These are phyloP conservation scores for Millerozyma miso DNA, from an alignment of 805 yeast genomes.

Conservation along the genomic window DNA sequence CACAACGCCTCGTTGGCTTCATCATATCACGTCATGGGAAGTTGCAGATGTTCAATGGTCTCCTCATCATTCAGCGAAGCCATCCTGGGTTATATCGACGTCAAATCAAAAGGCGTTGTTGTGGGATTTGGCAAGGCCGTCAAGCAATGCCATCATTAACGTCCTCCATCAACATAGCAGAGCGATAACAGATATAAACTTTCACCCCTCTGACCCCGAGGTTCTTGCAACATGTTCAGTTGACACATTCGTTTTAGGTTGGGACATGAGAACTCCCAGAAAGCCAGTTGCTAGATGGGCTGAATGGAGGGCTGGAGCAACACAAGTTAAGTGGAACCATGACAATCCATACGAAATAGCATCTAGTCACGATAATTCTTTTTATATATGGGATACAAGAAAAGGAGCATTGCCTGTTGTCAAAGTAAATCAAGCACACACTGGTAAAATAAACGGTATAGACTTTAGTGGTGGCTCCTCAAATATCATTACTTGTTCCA, in stretches of 20 bases:
- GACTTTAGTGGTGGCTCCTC: constrained; percentile 68
- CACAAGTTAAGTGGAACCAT: constrained; percentile 93
- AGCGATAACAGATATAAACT: constrained; percentile 94
- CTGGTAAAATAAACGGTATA: constrained; percentile 83
- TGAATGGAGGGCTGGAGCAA: constrained; percentile 94
- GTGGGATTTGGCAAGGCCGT: constrained; percentile 82
- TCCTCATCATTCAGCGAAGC: constrained; percentile 73
- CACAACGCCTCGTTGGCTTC: constrained; percentile 90
- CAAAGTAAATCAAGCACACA: constrained; percentile 63
- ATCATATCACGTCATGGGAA: constrained; percentile 92
- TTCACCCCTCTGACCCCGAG: constrained; percentile 85
- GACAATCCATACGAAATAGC: constrained; percentile 74
- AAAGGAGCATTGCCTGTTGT: constrained; percentile 74
- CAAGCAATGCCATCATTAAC: constrained; percentile 71
- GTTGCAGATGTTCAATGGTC: constrained; percentile 99
- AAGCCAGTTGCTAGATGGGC: constrained; percentile 75
- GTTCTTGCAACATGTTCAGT: constrained; percentile 88
- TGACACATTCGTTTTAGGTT: constrained; percentile 78
- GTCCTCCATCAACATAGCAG: constrained; percentile 86
- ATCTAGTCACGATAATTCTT: constrained; percentile 75
- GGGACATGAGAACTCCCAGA: constrained; percentile 86
- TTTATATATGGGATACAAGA: constrained; percentile 85
- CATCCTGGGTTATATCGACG: constrained; percentile 89
- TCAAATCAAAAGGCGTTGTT: constrained; percentile 93
- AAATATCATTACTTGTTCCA: constrained; percentile 74